These are phyloP conservation scores for Porphyrellus cyaneotinctus DNA, from an alignment of 768 basidiomycete species.

Conservation along the genomic window DNA sequence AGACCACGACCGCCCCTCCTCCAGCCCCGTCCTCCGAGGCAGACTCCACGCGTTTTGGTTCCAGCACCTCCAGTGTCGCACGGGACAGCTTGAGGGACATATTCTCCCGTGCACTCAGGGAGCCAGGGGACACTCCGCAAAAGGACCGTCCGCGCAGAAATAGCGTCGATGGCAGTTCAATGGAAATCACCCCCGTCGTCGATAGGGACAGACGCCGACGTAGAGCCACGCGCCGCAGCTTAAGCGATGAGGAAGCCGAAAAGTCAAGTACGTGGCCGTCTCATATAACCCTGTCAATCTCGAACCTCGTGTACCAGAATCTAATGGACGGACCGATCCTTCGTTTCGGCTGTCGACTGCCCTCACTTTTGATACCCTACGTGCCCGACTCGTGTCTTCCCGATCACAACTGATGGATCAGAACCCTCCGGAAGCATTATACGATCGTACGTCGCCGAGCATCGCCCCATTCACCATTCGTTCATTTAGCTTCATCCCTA, in stretches of 20 bases:
- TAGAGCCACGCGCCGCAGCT: constrained; percentile 52
- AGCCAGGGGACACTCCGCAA: constrained; percentile 61
- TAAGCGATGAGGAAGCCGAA: constrained; percentile 68
- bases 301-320: constrained; percentile 17
- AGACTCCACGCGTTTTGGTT: constrained; percentile 24
- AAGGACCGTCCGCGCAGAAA: constrained; percentile 50
- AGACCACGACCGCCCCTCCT: constrained; percentile 21
- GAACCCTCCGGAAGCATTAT: constrained; percentile 28
- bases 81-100: constrained; percentile 60
- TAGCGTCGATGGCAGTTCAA: constrained; percentile 58
- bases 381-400: constrained; percentile 41
- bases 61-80: constrained; percentile 42
- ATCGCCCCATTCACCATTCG: constrained; percentile 2
- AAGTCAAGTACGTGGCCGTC: constrained; percentile 43
- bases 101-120: constrained; percentile 62
- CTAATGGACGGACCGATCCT: constrained; percentile 25
- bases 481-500: constrained; percentile 12
- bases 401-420: constrained; percentile 37
- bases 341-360: constrained; percentile 45
- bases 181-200: constrained; percentile 49
- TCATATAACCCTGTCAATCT: constrained; percentile 7
- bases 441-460: constrained; percentile 33
- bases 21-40: constrained; percentile 28
- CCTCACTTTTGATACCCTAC: constrained; percentile 43
- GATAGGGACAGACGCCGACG: constrained; percentile 38